Base-by-base conservation (phyloP, 2,329 filamentous ascomycete species). In the Diaporthe citrichinensis region DNA sequence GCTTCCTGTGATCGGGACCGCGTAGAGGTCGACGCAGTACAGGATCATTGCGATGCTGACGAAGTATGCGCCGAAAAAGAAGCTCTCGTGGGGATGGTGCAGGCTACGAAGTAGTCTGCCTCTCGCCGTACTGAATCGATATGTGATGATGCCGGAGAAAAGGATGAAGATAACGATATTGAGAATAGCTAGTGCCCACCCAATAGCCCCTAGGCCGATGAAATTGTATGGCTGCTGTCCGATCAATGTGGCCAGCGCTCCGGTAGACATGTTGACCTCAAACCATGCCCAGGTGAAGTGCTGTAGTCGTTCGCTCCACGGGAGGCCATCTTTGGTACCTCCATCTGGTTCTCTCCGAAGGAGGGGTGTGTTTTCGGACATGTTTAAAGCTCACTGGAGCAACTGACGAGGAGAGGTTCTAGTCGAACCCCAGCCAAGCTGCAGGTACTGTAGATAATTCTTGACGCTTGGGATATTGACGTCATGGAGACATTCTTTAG, bases 31-130 rank as follows among this genome's bases (percentile, higher is more conserved):
- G 55, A 92, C 87, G 78, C 92, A 93, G 79, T 92, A 90, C 78
- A 93, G 86, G 25, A 93, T 84, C 58, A 92, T 93, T 2, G 91
- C 92, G 76, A 93, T 87, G 51, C 90, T 92, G 74, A 94, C 91
- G 49, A 92, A 85, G 5, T 87, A 87, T 2, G 91, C 90, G 0
- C 91, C 91, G 7, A 92, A 88, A 82, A 93, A 94, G 10, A 93
- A 85, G 34, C 88, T 90, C 79, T 94, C 92, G 0, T 91, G 93
- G 0, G 92, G 92, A 83, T 93, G 91, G 49, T 90, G 81, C 61
- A 93, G 88, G 0, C 89, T 91, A 1, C 89, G 87, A 77, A 85
- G 86, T 79, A 94, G 91, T 0, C 89, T 92, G 39, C 87, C 84
- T 0, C 90, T 90, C 78, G 90, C 90, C 71, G 85, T 84, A 76